Base-by-base conservation (phyloP, 371 early-diverging fungal genomes). In the Mucor plumbeus region DNA sequence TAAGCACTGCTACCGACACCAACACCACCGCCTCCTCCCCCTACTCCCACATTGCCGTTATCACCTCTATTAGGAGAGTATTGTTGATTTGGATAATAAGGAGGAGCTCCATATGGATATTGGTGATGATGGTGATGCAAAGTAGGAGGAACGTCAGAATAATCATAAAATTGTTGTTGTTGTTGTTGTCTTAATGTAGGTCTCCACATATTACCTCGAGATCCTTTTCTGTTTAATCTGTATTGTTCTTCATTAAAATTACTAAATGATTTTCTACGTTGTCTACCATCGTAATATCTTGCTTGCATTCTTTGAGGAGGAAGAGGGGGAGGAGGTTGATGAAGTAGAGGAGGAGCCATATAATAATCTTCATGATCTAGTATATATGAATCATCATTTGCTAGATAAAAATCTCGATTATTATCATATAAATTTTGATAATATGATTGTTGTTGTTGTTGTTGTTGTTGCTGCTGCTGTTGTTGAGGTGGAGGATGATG, bases 251-350 rank as follows among this genome's bases (percentile, higher is more conserved):
- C 61, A 19, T 50, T 41, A 15, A 67, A 10, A 36, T 61, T 60
- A 36, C 61, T 41, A 19, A 41, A 61, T 7, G 67, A 67, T 57
- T 61, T 67, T 47, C 67, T 60, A 21, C 67, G 65, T 48, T 39
- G 65, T 39, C 65, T 19, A 58, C 39, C 33, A 17, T 36, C n/a
- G 21, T 63, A 35, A 26, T 15, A 50, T 11, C 38, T 38, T 38
- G 38, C 38, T 38, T 44, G 44, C 44, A 44, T 44, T 10, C 47
- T 19, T n/a, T 63, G 64, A n/a, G 17, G 43, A 35, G 31, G 62
- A 17, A 9, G 55, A 31, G 54, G 54, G 1, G 57, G n/a, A n/a
- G n/a, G n/a, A n/a, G n/a, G n/a, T n/a, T 9, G 58, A 0, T 33
- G 44, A 26, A 35, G 64, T 15, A 1, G 50, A 33, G 47, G 61